A percentile compares a stretch with the other conserved stretches of the same genome.
phyloP scores from a whole-genome alignment of 768 basidiomycete genomes.

The Mrakia blollopis region DNA sequence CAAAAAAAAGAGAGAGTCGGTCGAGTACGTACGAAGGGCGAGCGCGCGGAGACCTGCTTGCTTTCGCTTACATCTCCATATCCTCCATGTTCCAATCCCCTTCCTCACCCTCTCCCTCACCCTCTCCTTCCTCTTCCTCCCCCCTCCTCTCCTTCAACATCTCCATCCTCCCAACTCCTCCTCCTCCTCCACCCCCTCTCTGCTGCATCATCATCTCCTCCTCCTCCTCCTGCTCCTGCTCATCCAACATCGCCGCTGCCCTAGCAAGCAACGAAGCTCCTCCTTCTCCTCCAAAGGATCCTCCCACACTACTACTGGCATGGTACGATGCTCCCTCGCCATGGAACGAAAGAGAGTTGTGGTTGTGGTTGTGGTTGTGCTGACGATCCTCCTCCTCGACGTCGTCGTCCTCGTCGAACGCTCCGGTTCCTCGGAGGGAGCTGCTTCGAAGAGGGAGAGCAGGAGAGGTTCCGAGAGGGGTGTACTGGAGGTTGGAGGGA shows the following conservation, averaged over 20 bases:
- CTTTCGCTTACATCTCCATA: slow-evolving; percentile 13
- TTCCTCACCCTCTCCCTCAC: slow-evolving; percentile 9
- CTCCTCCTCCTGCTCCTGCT: neutral
- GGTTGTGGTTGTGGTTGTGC: neutral
- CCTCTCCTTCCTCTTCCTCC: neutral
- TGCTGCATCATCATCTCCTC: neutral
- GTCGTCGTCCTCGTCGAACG: slow-evolving; percentile 24
- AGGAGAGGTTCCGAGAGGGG: slow-evolving; percentile 20
- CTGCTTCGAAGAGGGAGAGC: slow-evolving; percentile 14
- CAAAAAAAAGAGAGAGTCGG: too few relatives aligned
- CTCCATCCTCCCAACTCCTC: neutral
- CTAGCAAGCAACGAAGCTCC: neutral
- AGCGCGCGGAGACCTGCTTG: too few relatives aligned
- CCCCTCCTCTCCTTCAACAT: neutral
- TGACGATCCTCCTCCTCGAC: too few relatives aligned
- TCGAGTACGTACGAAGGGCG: neutral
- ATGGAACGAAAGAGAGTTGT: too few relatives aligned
- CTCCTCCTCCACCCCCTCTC: neutral
- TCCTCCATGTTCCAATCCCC: slow-evolving; percentile 20
- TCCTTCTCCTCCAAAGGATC: neutral
- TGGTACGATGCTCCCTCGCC: neutral
- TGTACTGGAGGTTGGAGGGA: neutral
- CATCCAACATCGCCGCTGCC: neutral
- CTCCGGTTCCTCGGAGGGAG: slow-evolving; percentile 23
- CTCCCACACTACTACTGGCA: neutral